Evolutionary conservation across 139 green algal species (phyloP).

Genomic region (Coccomyxa sp.): DNA sequence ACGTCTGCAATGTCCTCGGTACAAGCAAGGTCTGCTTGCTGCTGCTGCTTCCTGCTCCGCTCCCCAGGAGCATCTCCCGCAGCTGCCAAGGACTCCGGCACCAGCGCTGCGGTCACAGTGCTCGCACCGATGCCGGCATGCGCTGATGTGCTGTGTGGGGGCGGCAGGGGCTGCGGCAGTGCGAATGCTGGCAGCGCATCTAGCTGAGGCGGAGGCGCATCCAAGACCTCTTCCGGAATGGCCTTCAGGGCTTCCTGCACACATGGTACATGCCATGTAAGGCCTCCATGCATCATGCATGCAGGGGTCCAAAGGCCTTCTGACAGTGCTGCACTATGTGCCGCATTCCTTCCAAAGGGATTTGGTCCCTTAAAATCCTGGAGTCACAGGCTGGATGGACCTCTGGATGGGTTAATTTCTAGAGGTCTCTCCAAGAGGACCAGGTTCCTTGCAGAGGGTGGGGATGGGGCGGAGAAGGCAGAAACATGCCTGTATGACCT

Average conservation of each 20-base stretch:
- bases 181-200: background rate
- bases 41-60: no score
- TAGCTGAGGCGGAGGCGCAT: constrained; percentile 30
- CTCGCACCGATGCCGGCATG: no score
- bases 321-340: background rate
- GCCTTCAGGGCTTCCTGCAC: constrained; percentile 32
- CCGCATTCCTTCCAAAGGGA: background rate
- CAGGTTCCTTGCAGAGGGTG: background rate
- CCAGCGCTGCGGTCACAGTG: no score
- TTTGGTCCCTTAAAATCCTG: background rate
- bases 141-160: no score
- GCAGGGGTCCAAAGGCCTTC: no score
- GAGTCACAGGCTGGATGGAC: background rate
- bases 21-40: no score
- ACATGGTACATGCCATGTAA: no score
- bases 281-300: no score
- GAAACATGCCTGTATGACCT: constrained; percentile 18
- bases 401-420: background rate
- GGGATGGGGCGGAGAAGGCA: background rate
- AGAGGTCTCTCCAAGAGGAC: background rate
- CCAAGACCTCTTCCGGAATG: constrained; percentile 43
- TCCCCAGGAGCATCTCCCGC: no score
- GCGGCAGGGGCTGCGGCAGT: background rate
- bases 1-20: no score
- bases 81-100: no score